Conservation (phyloP, 2,329 filamentous ascomycete genomes). For the Blastomyces parvus region DNA sequence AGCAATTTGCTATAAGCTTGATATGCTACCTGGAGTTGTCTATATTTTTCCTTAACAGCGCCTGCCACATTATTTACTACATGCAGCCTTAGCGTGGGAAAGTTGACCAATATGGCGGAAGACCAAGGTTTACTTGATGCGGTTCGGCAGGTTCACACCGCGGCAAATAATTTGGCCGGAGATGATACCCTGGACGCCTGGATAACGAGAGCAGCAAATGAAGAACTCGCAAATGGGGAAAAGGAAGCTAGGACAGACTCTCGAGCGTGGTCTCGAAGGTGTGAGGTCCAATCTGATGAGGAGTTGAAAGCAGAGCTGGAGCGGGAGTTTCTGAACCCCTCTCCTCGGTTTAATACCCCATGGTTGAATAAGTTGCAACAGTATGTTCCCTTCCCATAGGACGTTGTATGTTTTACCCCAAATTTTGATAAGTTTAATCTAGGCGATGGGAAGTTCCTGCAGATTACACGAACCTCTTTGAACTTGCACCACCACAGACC, state of each 20-base stretch:
- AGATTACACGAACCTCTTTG: slow-evolving; percentile 75
- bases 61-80: not conserved
- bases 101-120: not conserved
- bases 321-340: slow-evolving; percentile 66
- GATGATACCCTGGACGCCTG: slow-evolving; percentile 3
- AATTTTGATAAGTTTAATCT: slow-evolving; percentile 5
- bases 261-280: slow-evolving; percentile 7
- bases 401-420: slow-evolving; percentile 8
- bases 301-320: slow-evolving; percentile 63
- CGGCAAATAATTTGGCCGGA: not conserved
- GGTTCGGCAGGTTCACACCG: not conserved
- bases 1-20: not conserved
- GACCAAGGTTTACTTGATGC: not conserved
- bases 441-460: slow-evolving; percentile 70
- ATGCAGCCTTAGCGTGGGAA: not conserved
- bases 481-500: slow-evolving; percentile 80
- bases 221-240: slow-evolving; percentile 5
- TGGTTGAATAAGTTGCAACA: slow-evolving; percentile 89
- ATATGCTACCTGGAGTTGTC: not conserved
- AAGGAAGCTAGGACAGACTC: not conserved
- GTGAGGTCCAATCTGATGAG: slow-evolving; percentile 39
- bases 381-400: slow-evolving; percentile 31
- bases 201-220: not conserved
- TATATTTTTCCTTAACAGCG: not conserved
- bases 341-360: slow-evolving; percentile 64